Conservation (phyloP, 2,329 filamentous ascomycete genomes). For the Phaeophleospora eucalypticola region DNA sequence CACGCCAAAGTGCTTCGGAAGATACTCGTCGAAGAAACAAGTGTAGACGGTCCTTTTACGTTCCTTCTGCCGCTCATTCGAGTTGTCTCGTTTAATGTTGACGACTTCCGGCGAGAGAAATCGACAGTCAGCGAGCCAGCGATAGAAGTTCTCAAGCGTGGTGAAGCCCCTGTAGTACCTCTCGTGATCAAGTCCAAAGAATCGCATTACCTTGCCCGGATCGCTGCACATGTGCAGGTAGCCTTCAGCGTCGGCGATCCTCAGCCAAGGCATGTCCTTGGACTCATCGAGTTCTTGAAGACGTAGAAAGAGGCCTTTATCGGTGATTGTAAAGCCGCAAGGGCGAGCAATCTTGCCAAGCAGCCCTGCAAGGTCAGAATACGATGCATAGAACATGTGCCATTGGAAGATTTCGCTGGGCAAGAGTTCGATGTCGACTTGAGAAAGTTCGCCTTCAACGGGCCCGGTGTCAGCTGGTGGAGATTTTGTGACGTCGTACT, state of each 20-base stretch:
- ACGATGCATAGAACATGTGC: slow-evolving; percentile 64
- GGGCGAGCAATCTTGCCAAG: slow-evolving; percentile 61
- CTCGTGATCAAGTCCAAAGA: slow-evolving; percentile 56
- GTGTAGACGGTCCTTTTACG: slow-evolving; percentile 54
- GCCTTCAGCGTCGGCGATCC: slow-evolving; percentile 39
- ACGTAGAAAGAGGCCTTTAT: slow-evolving; percentile 60
- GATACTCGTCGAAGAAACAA: slow-evolving; percentile 59
- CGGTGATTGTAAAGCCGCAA: slow-evolving; percentile 63
- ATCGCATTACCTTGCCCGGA: slow-evolving; percentile 53
- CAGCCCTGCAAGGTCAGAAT: slow-evolving; percentile 68
- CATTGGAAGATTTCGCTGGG: slow-evolving; percentile 49
- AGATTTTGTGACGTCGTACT: neutral
- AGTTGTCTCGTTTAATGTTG: slow-evolving; percentile 33
- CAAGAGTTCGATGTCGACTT: slow-evolving; percentile 65
- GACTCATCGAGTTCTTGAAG: slow-evolving; percentile 62
- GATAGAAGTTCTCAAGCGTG: slow-evolving; percentile 54
- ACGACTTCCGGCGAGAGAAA: slow-evolving; percentile 52
- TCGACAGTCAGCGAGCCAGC: slow-evolving; percentile 56
- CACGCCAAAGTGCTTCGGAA: slow-evolving; percentile 54
- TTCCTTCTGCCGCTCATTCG: slow-evolving; percentile 57
- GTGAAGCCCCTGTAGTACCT: slow-evolving; percentile 55
- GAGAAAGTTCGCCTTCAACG: slow-evolving; percentile 44
- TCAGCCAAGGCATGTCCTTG: slow-evolving; percentile 38
- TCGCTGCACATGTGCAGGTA: slow-evolving; percentile 59
- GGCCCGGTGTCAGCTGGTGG: slow-evolving; percentile 2